Evolutionary conservation across 108 stramenopile species (phyloP), one percentile per base, ranked within the genome.

Genomic region (Nitzschia sp.): DNA sequence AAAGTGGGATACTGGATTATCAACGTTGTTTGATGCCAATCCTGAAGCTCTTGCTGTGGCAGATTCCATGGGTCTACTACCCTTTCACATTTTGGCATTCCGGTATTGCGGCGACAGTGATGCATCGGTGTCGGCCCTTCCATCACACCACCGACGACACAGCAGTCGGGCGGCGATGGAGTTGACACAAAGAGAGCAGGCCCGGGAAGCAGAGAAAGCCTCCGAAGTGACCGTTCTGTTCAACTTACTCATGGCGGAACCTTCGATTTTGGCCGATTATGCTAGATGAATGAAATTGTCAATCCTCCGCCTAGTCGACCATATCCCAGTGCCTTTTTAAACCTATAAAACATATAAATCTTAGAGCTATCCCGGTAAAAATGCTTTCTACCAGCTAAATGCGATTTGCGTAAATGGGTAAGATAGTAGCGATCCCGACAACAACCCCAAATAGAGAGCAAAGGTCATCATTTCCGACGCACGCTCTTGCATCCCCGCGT

Each of bases 21-120:
- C 74, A 11, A 44, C 52, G 14, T 63, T 86, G n/a, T 86, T 89
- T 63, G 70, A 79, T 29, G 88, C 86, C 21, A 75, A 89, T 61
- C 83, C 88, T 7, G 75, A 66, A n/a, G 82, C 79, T 1, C 69
- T 84, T 24, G 11, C 63, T 39, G 38, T 37, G n/a, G 69, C 69
- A 57, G 84, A 89, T 61, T 19, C 39, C 10, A 29, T 65, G 54
- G 84, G 84, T 7, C 56, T 85, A 51, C 72, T 89, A 54, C 88
- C 88, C n/a, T 79, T 89, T 40, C 80, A 86, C 53, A 72, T 83
- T 57, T 71, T 68, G 42, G 73, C 77, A 10, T 65, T 82, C 50
- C 73, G 63, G 10, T 80, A 76, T 56, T 34, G 64, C 0, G 44
- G 5, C 10, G 17, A 10, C 2, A 12, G 55, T 8, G 29, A 7